These are phyloP conservation scores for Alternaria consortialis DNA, from an alignment of 2,329 filamentous ascomycete species.

Conservation along the genomic window DNA sequence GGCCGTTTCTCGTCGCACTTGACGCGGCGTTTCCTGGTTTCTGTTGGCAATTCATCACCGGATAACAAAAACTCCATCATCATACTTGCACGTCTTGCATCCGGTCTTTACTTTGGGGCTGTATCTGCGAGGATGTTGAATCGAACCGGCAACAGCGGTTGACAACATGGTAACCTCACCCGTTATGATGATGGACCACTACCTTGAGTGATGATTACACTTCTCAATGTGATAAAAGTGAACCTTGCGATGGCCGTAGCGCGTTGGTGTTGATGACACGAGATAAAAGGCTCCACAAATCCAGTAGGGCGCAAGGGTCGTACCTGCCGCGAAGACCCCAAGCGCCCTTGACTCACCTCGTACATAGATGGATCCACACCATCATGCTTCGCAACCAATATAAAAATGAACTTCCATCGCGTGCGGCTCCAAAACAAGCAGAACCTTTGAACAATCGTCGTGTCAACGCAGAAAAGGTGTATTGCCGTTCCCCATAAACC, in stretches of 20 bases:
- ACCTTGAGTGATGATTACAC: neutral
- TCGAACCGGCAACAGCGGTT: neutral
- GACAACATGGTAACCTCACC: neutral
- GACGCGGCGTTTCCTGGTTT: neutral
- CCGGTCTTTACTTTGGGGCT: constrained; percentile 29
- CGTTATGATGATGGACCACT: neutral
- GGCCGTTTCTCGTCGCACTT: neutral
- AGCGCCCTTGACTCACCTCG: neutral
- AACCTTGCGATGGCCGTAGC: neutral
- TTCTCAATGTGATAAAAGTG: neutral
- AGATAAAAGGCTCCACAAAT: neutral
- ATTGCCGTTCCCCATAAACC: neutral
- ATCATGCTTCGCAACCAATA: neutral
- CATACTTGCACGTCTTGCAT: constrained; percentile 36
- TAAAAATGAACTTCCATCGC: neutral
- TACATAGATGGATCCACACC: no score
- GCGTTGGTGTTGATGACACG: neutral
- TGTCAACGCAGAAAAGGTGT: neutral
- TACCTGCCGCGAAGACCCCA: neutral
- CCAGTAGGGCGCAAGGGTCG: neutral
- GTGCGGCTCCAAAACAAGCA: accelerated
- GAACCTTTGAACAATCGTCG: neutral
- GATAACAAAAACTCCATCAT: neutral
- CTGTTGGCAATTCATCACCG: neutral
- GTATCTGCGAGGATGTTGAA: neutral